These are phyloP conservation scores for Calonectria hawksworthii DNA, from an alignment of 2,329 filamentous ascomycete species.

Conservation along the genomic window DNA sequence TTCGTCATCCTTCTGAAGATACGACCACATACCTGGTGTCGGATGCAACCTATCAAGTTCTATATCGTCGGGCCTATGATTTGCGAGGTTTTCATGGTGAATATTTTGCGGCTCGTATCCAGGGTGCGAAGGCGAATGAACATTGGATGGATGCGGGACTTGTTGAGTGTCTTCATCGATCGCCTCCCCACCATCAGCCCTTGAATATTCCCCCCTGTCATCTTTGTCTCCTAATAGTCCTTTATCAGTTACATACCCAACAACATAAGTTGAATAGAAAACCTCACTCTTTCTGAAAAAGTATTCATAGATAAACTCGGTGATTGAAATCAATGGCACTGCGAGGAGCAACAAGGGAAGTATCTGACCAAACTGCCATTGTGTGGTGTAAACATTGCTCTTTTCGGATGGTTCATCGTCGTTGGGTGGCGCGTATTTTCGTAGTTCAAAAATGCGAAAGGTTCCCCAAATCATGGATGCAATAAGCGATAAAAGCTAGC, in stretches of 20 bases:
- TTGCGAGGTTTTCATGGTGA: neutral
- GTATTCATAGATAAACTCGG: neutral
- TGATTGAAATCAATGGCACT: neutral
- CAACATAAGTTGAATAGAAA: neutral
- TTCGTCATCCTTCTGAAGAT: neutral
- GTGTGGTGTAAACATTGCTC: neutral
- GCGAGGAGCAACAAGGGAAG: conserved; percentile 2
- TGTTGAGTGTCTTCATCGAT: neutral
- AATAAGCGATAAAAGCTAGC: neutral
- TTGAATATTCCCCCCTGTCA: neutral
- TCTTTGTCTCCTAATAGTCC: neutral
- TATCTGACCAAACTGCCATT: neutral
- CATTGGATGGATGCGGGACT: neutral
- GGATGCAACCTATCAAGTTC: neutral
- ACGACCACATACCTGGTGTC: neutral
- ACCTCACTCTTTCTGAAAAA: neutral
- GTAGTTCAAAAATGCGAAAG: neutral
- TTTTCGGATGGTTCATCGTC: neutral
- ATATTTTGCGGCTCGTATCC: neutral
- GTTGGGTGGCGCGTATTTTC: neutral
- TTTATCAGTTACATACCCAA: neutral
- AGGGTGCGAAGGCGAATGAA: neutral
- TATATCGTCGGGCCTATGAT: neutral
- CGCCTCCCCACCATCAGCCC: no score
- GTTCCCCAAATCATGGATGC: neutral